Conservation (phyloP, 257 asterid species). For the Scutellaria baicalensis region DNA sequence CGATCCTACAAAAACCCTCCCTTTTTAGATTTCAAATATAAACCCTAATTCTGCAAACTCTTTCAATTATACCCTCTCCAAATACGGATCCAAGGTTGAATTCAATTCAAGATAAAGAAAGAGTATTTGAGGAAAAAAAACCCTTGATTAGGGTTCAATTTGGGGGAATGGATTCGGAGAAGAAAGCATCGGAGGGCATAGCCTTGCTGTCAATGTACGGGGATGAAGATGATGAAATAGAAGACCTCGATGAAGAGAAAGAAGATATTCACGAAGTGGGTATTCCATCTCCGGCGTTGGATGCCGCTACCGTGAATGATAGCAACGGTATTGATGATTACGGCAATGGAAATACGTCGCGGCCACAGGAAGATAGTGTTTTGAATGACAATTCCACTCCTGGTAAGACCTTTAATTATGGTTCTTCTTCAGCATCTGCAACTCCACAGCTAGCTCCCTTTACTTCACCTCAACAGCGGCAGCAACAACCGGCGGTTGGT, state of each 20-base stretch:
- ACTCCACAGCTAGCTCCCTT: conserved; percentile 34
- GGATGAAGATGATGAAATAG: conserved; percentile 81
- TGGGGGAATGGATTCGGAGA: conserved; percentile 52
- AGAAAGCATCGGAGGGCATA: conserved; percentile 82
- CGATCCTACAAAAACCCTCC: not conserved
- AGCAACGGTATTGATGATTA: conserved; percentile 17
- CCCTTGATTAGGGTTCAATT: conserved; percentile 13
- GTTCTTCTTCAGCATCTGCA: conserved; percentile 30
- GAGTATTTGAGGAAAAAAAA: not conserved
- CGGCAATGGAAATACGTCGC: conserved; percentile 21
- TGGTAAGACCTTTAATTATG: conserved; percentile 19
- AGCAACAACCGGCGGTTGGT: conserved; percentile 12
- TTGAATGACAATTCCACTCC: conserved; percentile 30
- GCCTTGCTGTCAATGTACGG: conserved; percentile 84
- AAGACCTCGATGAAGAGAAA: conserved; percentile 36
- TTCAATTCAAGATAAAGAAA: not conserved
- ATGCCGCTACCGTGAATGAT: conserved; percentile 13
- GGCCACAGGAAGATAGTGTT: conserved; percentile 26
- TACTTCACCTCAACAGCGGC: conserved; percentile 44
- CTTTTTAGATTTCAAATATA: not conserved
- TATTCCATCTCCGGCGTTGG: conserved; percentile 12
- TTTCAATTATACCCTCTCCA: not conserved
- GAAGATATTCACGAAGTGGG: conserved; percentile 18
- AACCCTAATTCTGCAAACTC: conserved; percentile 8
- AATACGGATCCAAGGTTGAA: not conserved